Conservation (phyloP, 1,284 basidiomycete genomes). For the Cutaneotrichosporon arboriforme region DNA sequence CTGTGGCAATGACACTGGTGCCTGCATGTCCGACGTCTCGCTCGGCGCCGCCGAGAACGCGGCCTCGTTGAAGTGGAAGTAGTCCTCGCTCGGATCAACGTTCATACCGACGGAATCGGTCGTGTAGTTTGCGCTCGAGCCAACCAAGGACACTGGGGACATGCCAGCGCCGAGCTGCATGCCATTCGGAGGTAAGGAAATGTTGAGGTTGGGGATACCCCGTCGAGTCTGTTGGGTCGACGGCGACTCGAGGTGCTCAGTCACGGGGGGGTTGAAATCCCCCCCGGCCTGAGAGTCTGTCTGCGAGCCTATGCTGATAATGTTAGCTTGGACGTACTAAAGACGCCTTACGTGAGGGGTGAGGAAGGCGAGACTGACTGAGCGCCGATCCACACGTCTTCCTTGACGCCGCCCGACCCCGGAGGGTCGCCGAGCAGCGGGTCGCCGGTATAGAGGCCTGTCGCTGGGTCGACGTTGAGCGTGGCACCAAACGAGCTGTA, state of each 20-base stretch:
- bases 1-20: not conserved
- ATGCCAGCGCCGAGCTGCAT: slow-evolving; percentile 15
- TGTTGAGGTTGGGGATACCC: slow-evolving; percentile 38
- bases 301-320: slow-evolving; percentile 34
- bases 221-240: slow-evolving; percentile 16
- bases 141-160: slow-evolving; percentile 35
- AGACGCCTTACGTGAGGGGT: slow-evolving; percentile 37
- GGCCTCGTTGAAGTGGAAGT: slow-evolving; percentile 35
- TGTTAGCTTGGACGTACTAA: slow-evolving; percentile 2
- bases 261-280: slow-evolving; percentile 36
- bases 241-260: slow-evolving; percentile 25
- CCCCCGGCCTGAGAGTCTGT: slow-evolving; percentile 40
- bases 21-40: not conserved
- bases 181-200: slow-evolving; percentile 24
- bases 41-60: slow-evolving; percentile 9
- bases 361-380: slow-evolving; percentile 35
- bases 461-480: slow-evolving; percentile 9
- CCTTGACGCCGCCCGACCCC: slow-evolving; percentile 22
- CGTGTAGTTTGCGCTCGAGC: slow-evolving; percentile 35
- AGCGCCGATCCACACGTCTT: slow-evolving; percentile 32
- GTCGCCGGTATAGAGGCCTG: slow-evolving; percentile 12
- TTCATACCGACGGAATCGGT: slow-evolving; percentile 24
- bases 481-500: not conserved
- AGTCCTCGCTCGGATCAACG: slow-evolving; percentile 30
- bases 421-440: slow-evolving; percentile 9